phyloP scores from a whole-genome alignment of 805 yeast species.

The Teunomyces cretensis region DNA sequence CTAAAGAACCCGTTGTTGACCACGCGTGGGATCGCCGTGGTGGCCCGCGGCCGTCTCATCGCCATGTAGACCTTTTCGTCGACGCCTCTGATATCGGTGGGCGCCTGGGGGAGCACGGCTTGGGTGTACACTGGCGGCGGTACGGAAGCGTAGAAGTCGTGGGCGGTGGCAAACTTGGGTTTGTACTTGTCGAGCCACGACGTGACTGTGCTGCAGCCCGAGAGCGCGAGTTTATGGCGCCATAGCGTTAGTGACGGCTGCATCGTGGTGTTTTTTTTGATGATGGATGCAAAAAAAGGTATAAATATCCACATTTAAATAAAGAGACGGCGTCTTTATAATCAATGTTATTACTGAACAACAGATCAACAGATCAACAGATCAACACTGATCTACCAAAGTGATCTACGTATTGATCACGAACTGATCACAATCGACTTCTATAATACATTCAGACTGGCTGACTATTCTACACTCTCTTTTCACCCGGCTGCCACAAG shows the following conservation, averaged over 20 bases:
- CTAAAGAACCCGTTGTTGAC: constrained; percentile 20
- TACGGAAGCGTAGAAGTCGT: constrained; percentile 6
- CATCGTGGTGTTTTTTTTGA: not conserved
- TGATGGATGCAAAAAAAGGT: not conserved
- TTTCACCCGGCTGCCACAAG: constrained; percentile 33
- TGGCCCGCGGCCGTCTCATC: constrained; percentile 2
- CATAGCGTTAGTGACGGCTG: too few species aligned
- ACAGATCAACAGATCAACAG: too few species aligned
- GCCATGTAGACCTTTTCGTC: constrained; percentile 20
- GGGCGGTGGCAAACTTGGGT: constrained; percentile 3
- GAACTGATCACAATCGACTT: too few species aligned
- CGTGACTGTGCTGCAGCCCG: not conserved
- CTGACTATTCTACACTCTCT: not conserved
- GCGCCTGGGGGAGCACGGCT: constrained; percentile 22
- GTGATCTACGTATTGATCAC: too few species aligned
- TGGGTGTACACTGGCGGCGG: constrained; percentile 6
- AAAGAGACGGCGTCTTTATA: too few species aligned
- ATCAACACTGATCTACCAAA: too few species aligned
- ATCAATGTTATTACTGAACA: too few species aligned
- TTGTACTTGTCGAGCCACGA: constrained; percentile 4
- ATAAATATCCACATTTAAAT: too few species aligned
- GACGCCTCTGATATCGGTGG: constrained; percentile 38
- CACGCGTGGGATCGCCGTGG: constrained; percentile 15
- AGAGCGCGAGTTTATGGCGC: not conserved
- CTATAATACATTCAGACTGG: too few species aligned